Evolutionary conservation across 352 stramenopile genomes (phyloP).

Genomic region (Blastocystis sp.): DNA sequence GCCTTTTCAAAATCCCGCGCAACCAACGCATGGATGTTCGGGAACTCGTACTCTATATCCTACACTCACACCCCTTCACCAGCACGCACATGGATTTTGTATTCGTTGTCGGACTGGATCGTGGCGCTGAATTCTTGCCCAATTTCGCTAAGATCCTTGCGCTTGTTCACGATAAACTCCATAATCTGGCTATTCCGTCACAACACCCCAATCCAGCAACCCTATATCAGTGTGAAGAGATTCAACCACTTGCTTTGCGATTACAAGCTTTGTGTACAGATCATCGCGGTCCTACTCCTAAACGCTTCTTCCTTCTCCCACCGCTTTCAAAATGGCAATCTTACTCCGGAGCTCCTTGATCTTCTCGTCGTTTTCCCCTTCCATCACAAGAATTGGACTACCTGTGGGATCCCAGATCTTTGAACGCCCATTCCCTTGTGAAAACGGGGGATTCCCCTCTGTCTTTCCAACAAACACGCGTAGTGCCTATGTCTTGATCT

Average conservation of each 20-base stretch:
- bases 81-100: constrained; percentile 18
- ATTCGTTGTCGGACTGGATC: constrained; percentile 17
- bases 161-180: constrained; percentile 64
- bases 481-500: background rate
- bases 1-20: constrained; percentile 49
- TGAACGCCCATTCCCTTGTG: no score
- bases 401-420: no score
- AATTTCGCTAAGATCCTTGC: constrained; percentile 55
- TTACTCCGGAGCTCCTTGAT: constrained; percentile 56
- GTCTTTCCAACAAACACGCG: background rate
- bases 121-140: constrained; percentile 37
- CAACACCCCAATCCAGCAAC: background rate
- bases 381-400: constrained; percentile 6
- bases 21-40: constrained; percentile 44
- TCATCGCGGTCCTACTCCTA: constrained; percentile 52
- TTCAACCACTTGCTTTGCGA: constrained; percentile 39
- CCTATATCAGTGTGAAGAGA: constrained; percentile 54
- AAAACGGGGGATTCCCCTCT: no score
- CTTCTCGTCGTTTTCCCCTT: constrained; percentile 20
- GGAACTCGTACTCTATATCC: constrained; percentile 65
- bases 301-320: background rate
- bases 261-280: constrained; percentile 43
- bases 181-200: constrained; percentile 44
- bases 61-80: background rate
- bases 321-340: constrained; percentile 61